Evolutionary conservation across 352 stramenopile genomes (phyloP), one percentile per base, ranked within the genome.

Genomic region (Phytophthora vignae): DNA sequence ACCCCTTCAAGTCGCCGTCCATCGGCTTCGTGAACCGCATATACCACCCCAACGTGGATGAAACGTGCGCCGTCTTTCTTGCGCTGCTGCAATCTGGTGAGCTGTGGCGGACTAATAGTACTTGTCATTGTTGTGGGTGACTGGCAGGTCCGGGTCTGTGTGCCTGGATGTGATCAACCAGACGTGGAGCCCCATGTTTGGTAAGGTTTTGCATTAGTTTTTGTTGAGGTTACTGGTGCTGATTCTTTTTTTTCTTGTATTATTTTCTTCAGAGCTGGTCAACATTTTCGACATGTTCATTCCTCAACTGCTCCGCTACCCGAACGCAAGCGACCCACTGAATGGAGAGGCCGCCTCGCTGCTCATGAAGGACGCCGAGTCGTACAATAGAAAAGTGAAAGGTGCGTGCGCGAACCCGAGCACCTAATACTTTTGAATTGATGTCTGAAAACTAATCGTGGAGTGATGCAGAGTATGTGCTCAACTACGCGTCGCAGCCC

Each of bases 211-310:
- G n/a, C 31, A 19, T 55, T 8, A 31, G 9, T 52, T 25, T 61
- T 4, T 9, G 52, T 38, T 49, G 5, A 29, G 25, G 25, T 67
- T 12, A 44, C 62, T 76, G 8, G 64, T 31, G 19, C 12, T 71
- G 50, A n/a, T 33, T 42, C 27, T 19, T 59, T 64, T 3, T 21
- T 75, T 27, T 56, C 17, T 49, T 17, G 6, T 8, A 10, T 10
- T 49, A 15, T 49, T 69, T 27, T 40, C 33, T 38, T 21, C 40
- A 97, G 93, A 98, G 50, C 72, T 98, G 17, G 72, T 98, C 27
- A 98, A 98, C 74, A 93, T 98, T 63, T 98, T 98, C 66, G 93
- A 98, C 67, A 75, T 97, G 58, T 98, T 98, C 81, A 91, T 98
- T 62, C 94, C 94, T 44, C 94, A 98, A 87, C 73, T 98, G 17